A percentile compares a stretch with the other conserved stretches of the same genome.
These are phyloP conservation scores for Rhypophila decipiens DNA, from an alignment of 495 filamentous ascomycete species.

Conservation along the genomic window DNA sequence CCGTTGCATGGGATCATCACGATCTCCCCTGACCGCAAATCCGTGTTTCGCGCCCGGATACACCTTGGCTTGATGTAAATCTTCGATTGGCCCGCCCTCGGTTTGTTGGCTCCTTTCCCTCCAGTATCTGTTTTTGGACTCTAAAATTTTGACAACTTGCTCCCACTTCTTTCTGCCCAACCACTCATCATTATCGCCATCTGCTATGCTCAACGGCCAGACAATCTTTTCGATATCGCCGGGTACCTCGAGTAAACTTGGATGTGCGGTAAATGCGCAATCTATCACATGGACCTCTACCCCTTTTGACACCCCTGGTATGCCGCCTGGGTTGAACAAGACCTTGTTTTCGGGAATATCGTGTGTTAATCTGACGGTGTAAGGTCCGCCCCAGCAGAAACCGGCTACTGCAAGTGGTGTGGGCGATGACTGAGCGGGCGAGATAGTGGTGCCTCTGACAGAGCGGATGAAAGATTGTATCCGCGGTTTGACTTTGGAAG, in stretches of 20 bases:
- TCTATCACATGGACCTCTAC: too few relatives aligned
- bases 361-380: conserved; percentile 37
- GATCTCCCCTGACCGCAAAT: conserved; percentile 51
- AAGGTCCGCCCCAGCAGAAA: conserved; percentile 57
- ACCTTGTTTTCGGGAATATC: conserved; percentile 14
- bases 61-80: conserved; percentile 45
- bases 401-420: conserved; percentile 42
- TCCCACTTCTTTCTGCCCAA: conserved; percentile 33
- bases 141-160: conserved; percentile 38
- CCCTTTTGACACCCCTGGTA: conserved; percentile 39
- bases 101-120: too few relatives aligned
- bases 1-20: conserved; percentile 33
- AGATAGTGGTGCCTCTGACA: conserved; percentile 29
- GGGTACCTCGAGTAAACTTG: conserved; percentile 45
- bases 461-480: conserved; percentile 41
- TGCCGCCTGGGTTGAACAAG: conserved; percentile 17
- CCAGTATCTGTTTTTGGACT: conserved; percentile 23
- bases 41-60: conserved; percentile 55
- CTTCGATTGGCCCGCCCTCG: too few relatives aligned
- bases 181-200: conserved; percentile 47
- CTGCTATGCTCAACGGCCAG: conserved; percentile 48
- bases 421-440: conserved; percentile 1
- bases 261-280: conserved; percentile 51
- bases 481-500: conserved; percentile 33
- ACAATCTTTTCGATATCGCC: conserved; percentile 46